Conservation (phyloP, 2,329 filamentous ascomycete species). For the Aspergillus sp. region DNA sequence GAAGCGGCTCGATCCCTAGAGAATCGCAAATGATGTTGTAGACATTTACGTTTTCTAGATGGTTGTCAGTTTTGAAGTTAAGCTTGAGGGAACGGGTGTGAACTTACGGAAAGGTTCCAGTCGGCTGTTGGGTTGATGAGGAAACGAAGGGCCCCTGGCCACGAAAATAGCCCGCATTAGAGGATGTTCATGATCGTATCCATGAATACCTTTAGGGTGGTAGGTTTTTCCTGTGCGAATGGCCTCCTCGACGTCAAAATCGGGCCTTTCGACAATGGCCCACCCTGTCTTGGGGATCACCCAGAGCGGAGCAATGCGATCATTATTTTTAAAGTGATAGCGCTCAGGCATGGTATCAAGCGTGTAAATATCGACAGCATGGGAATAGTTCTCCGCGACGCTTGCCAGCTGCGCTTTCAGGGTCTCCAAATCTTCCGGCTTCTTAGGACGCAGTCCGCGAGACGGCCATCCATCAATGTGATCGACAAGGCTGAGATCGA, state of each 20-base stretch:
- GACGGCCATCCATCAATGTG: slow-evolving; percentile 93
- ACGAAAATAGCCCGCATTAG: slow-evolving; percentile 96
- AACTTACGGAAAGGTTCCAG: slow-evolving; percentile 79
- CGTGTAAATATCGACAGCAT: slow-evolving; percentile 75
- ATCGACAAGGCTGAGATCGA: slow-evolving; percentile 71
- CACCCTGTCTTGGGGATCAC: slow-evolving; percentile 88
- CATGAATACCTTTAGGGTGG: slow-evolving; percentile 78
- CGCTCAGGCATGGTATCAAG: slow-evolving; percentile 78
- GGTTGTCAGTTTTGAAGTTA: slow-evolving; percentile 2
- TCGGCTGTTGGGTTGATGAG: slow-evolving; percentile 74
- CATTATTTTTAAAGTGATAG: slow-evolving; percentile 83
- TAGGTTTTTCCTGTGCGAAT: slow-evolving; percentile 64
- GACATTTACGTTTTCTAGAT: slow-evolving; percentile 81
- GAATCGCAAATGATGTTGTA: slow-evolving; percentile 95
- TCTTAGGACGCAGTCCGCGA: slow-evolving; percentile 78
- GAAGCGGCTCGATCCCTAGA: slow-evolving; percentile 64
- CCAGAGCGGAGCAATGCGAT: slow-evolving; percentile 91
- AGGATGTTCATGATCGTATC: slow-evolving; percentile 91
- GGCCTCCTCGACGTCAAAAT: slow-evolving; percentile 70
- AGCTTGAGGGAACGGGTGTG: not conserved
- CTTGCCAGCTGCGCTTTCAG: slow-evolving; percentile 59
- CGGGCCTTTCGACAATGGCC: slow-evolving; percentile 77
- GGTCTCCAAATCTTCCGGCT: slow-evolving; percentile 57
- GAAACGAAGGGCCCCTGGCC: slow-evolving; percentile 86
- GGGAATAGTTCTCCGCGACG: slow-evolving; percentile 51